These are phyloP conservation scores for Podospora comata DNA, from an alignment of 495 filamentous ascomycete species.

Conservation along the genomic window DNA sequence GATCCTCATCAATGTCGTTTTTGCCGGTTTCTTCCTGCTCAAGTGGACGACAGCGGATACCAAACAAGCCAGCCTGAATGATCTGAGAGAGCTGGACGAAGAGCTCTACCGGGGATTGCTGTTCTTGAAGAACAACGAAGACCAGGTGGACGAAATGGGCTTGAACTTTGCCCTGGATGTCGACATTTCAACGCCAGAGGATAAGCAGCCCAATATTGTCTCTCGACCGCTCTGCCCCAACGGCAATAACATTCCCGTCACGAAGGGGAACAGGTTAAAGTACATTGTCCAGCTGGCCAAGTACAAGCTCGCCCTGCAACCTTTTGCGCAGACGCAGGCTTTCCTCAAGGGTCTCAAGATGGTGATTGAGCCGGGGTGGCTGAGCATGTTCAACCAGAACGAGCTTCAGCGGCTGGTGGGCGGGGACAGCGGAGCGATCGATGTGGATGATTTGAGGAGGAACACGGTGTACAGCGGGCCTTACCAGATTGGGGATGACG, in stretches of 20 bases:
- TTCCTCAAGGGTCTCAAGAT: conserved; percentile 81
- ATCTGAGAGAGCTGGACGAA: conserved; percentile 88
- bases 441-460: conserved; percentile 79
- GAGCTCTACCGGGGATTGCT: conserved; percentile 90
- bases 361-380: conserved; percentile 89
- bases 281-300: conserved; percentile 91
- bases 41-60: conserved; percentile 75
- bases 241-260: conserved; percentile 76
- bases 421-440: conserved; percentile 78
- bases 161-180: conserved; percentile 91
- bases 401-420: conserved; percentile 91
- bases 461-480: conserved; percentile 87
- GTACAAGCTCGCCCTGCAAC: conserved; percentile 78
- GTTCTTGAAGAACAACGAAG: conserved; percentile 81
- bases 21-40: conserved; percentile 93
- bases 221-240: conserved; percentile 71
- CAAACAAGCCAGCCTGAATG: conserved; percentile 86
- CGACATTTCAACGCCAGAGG: conserved; percentile 57
- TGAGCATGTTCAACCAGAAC: conserved; percentile 96
- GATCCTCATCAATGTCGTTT: conserved; percentile 89
- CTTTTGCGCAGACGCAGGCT: conserved; percentile 71
- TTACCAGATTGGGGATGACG: conserved; percentile 84
- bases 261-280: conserved; percentile 84
- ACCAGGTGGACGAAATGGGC: conserved; percentile 74
- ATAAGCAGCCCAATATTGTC: conserved; percentile 48